Base-by-base conservation (phyloP, 2,329 filamentous ascomycete genomes). In the Botrytis byssoidea region DNA sequence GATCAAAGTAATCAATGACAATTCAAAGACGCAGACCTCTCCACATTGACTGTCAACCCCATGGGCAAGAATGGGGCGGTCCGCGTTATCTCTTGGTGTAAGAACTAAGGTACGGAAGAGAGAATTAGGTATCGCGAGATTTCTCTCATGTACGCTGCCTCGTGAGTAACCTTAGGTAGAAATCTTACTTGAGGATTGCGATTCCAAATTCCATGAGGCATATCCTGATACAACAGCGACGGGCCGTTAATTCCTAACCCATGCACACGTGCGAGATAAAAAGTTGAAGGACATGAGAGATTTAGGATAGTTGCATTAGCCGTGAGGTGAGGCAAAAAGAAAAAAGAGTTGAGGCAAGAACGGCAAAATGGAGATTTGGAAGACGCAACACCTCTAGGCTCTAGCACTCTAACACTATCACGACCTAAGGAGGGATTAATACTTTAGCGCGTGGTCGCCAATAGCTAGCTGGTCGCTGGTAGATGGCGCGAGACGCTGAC, bases 21-120 rank as follows among this genome's bases (percentile, higher is more conserved):
- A 29, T 42, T 55, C 25, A 16, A 16, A 63, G 16, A 63, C 8
- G 37, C 37, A 29, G 35, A 40, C 14, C 16, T 63, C 60, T 29
- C 37, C 60, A n/a, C 35, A 40, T 40, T 42, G 25, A 63, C 40
- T 9, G 25, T 12, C 37, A 63, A 63, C 60, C 37, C 60, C 37
- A 63, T 63, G 60, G 37, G n/a, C 55, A 59, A 44, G 37, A 55
- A 57, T 70, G 68, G 51, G 63, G 61, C 40, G 25, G 60, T n/a
- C 60, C 22, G 60, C 35, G 12, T 25, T 42, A 63, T 42, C 60
- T 63, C 37, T 63, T 20, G 60, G 60, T 63, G 37, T 29, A 18
- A 40, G 37, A 63, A 20, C 60, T 29, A 63, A 63, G 60, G 60
- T 42, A 63, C 60, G 60, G 60, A 63, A 63, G 60, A 42, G 37